Evolutionary conservation across 164 flowering plant genomes (phyloP), one percentile per base, ranked within the genome.

Genomic region (Dillenia suffruticosa): DNA sequence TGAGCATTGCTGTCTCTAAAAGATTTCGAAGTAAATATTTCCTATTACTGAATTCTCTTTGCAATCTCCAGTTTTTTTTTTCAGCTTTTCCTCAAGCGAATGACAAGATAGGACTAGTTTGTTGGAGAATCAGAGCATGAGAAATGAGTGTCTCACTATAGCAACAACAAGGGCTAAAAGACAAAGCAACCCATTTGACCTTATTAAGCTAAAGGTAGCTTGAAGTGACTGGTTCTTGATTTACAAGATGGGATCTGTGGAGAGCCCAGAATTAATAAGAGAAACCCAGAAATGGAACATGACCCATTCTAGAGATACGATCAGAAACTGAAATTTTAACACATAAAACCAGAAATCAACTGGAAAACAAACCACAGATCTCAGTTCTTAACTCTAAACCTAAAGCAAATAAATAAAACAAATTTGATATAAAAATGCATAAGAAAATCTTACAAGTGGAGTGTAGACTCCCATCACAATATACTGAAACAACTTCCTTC

Each of bases 391-490:
- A 58, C 51, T 7, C 26, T 45, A 59, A 17, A 19, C 14, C 7
- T 49, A 61, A 5, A 17, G 22, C 13, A 15, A 44, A 12, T 15
- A 14, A 55, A 40, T 22, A 49, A 11, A 46, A 44, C 8, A 56
- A 12, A 16, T 45, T 12, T 51, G 26, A 44, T 51, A 49, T 49
- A n/a, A 43, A 9, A 44, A 56, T 9, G 19, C 44, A 17, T 49
- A 47, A 58, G 22, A 50, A 3, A 44, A 32, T 63, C 93, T 85
- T 76, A 95, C 99, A 54, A 95, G 88, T 56, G 99, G 97, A 75
- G 97, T 92, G 79, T 92, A 95, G 64, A 95, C 61, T 22, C 94
- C 96, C 83, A 89, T 88, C 50, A 75, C 88, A 49, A 90, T 73
- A 62, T 82, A 87, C 83, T 86, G 97, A 68, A 81, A 76, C 64